These are phyloP conservation scores for Entomortierella lignicola DNA, from an alignment of 192 early-diverging fungal species.

Conservation along the genomic window DNA sequence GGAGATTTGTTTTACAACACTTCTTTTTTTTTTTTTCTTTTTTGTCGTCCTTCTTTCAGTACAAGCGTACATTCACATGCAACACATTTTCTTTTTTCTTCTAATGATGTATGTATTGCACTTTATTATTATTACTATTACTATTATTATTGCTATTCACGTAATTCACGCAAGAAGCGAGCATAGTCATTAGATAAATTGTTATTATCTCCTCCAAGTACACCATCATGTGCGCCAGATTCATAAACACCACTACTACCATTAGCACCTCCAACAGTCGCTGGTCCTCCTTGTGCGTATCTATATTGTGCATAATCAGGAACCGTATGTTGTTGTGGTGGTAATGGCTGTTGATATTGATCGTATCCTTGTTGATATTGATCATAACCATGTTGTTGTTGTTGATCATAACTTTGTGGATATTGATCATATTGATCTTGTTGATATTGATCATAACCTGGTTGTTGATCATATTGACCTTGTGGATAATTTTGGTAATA, in stretches of 20 bases:
- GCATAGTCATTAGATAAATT: neutral
- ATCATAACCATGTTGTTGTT: neutral
- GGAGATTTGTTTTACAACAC: no score
- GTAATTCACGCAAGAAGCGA: slow-evolving; percentile 37
- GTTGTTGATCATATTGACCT: neutral
- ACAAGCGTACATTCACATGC: no score
- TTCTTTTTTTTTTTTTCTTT: no score
- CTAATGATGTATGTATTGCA: no score
- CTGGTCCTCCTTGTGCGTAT: neutral
- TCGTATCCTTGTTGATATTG: neutral
- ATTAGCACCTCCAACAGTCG: neutral
- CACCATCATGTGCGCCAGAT: neutral
- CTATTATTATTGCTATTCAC: slow-evolving; percentile 9
- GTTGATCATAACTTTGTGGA: neutral
- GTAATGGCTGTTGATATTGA: neutral
- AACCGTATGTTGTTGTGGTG: slow-evolving; percentile 12
- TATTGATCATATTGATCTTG: neutral
- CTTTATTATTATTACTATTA: neutral
- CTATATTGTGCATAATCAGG: slow-evolving; percentile 34
- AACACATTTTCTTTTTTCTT: no score
- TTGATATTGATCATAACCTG: neutral
- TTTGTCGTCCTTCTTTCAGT: no score
- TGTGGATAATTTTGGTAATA: neutral
- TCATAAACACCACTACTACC: slow-evolving; percentile 6
- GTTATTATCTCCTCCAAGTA: slow-evolving; percentile 10